These are phyloP conservation scores for Aspergillus sp. DNA, from an alignment of 2,329 filamentous ascomycete genomes.

Conservation along the genomic window DNA sequence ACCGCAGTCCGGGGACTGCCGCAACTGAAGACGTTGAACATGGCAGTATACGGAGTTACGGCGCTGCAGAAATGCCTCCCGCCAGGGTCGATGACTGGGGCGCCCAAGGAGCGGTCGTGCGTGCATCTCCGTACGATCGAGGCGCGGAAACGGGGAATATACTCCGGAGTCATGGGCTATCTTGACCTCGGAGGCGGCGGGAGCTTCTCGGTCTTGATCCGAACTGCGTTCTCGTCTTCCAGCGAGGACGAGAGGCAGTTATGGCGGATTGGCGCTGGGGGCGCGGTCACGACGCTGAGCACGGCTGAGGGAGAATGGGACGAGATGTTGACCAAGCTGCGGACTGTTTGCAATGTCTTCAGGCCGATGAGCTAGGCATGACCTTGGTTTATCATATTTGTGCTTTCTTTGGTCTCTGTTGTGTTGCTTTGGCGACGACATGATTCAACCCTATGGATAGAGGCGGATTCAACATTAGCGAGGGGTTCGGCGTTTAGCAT, in stretches of 20 bases:
- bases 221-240: slow-evolving; percentile 57
- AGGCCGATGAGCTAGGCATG: slow-evolving; percentile 17
- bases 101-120: slow-evolving; percentile 86
- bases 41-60: slow-evolving; percentile 51
- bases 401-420: too few relatives aligned
- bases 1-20: slow-evolving; percentile 22
- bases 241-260: slow-evolving; percentile 20
- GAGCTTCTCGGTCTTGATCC: slow-evolving; percentile 86
- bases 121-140: slow-evolving; percentile 69
- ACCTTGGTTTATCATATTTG: not conserved
- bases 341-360: slow-evolving; percentile 37
- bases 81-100: slow-evolving; percentile 92
- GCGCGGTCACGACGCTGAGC: slow-evolving; percentile 79
- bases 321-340: slow-evolving; percentile 75
- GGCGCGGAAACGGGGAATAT: slow-evolving; percentile 56
- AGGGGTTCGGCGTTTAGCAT: too few relatives aligned
- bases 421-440: too few relatives aligned
- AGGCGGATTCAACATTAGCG: too few relatives aligned
- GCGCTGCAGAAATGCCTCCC: slow-evolving; percentile 70
- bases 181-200: slow-evolving; percentile 75
- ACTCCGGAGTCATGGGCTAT: slow-evolving; percentile 84
- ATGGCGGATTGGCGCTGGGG: slow-evolving; percentile 84
- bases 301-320: slow-evolving; percentile 72
- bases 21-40: slow-evolving; percentile 22
- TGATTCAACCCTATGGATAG: too few relatives aligned